Conservation (phyloP, 2,329 filamentous ascomycete species). For the Paecilomyces sp. region DNA sequence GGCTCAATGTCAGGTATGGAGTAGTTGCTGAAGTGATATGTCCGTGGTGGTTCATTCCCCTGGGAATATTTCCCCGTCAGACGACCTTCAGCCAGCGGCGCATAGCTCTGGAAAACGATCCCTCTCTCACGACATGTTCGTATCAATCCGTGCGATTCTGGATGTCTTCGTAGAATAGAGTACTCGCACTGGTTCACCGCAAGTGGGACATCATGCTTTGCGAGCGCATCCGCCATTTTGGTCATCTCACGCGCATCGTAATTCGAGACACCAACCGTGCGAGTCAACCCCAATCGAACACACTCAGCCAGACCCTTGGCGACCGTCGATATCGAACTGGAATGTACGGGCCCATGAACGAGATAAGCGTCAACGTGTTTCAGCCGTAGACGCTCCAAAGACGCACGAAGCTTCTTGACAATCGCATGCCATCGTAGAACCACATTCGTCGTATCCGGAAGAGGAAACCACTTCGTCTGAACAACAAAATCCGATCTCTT, state of each 20-base stretch:
- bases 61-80: conserved; percentile 34
- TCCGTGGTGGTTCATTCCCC: conserved; percentile 29
- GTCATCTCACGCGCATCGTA: conserved; percentile 37
- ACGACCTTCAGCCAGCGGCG: conserved; percentile 33
- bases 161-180: conserved; percentile 34
- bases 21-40: conserved; percentile 35
- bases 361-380: conserved; percentile 37
- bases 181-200: conserved; percentile 41
- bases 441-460: conserved; percentile 25
- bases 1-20: conserved; percentile 38
- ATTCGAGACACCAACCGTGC: conserved; percentile 39
- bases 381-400: conserved; percentile 31
- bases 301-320: conserved; percentile 38
- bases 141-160: conserved; percentile 34
- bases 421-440: conserved; percentile 25
- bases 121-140: conserved; percentile 32
- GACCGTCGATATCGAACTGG: conserved; percentile 30
- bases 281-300: conserved; percentile 34
- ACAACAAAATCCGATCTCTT: conserved; percentile 30
- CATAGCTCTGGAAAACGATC: conserved; percentile 38
- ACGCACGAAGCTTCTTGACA: conserved; percentile 28
- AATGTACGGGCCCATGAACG: conserved; percentile 39
- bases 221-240: conserved; percentile 34
- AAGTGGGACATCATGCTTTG: conserved; percentile 30
- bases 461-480: conserved; percentile 33